phyloP scores from a whole-genome alignment of 345 rosid genomes.

The Hirschfeldia incana region DNA sequence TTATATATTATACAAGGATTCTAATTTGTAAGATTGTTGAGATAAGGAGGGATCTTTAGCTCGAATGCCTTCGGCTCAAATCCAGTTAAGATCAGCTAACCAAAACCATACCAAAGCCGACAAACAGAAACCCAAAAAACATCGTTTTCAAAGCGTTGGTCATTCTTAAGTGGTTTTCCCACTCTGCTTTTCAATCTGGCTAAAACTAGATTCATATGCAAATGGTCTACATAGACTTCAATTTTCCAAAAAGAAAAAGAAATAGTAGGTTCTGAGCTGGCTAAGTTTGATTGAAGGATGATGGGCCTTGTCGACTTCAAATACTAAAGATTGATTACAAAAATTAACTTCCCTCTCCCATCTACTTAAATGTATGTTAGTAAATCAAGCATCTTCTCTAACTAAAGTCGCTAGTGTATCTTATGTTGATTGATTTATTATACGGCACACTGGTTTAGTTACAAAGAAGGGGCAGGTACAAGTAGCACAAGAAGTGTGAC shows the following conservation, averaged over 20 bases:
- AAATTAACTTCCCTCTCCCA: background rate
- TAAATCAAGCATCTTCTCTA: background rate
- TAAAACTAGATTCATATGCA: background rate
- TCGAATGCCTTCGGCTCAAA: background rate
- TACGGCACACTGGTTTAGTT: background rate
- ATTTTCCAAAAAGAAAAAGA: background rate
- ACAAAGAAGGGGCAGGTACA: background rate
- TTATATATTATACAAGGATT: too few species aligned
- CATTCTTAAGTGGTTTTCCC: background rate
- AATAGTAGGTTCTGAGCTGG: background rate
- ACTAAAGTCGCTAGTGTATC: background rate
- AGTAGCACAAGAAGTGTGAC: constrained; percentile 1
- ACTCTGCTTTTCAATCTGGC: background rate
- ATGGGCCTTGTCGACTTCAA: constrained; percentile 25
- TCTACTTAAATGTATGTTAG: constrained; percentile 2
- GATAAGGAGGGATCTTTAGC: background rate
- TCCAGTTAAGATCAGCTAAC: background rate
- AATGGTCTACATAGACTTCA: background rate
- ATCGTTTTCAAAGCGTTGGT: background rate
- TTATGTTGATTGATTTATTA: background rate
- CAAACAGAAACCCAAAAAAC: background rate
- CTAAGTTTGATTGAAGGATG: constrained; percentile 2
- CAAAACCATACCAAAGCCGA: background rate
- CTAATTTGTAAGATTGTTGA: too few species aligned
- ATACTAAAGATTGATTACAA: background rate